Evolutionary conservation across 768 basidiomycete species (phyloP).

Genomic region (Mycena polygramma): DNA sequence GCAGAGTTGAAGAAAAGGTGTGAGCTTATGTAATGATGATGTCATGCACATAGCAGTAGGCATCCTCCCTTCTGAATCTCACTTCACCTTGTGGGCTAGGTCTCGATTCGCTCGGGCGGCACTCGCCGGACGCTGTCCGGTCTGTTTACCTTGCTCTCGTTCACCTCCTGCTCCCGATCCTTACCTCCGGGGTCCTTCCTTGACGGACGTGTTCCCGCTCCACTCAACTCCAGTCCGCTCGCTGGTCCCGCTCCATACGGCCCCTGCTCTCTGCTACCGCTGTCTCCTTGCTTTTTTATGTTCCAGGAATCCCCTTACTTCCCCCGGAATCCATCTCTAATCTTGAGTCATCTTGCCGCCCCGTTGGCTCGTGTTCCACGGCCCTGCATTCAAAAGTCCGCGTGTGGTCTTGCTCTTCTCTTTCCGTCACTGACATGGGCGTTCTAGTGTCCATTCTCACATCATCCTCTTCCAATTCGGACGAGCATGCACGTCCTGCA

Average conservation of each 20-base stretch:
- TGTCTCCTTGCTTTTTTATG: slow-evolving; percentile 33
- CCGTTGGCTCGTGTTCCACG: slow-evolving; percentile 36
- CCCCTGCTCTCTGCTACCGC: slow-evolving; percentile 14
- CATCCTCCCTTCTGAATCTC: too few species aligned
- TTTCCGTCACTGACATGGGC: slow-evolving; percentile 36
- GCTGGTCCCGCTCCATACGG: slow-evolving; percentile 17
- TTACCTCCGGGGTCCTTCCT: slow-evolving; percentile 3
- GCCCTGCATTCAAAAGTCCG: slow-evolving; percentile 30
- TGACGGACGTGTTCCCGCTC: slow-evolving; percentile 18
- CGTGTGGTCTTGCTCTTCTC: slow-evolving; percentile 8
- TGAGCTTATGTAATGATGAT: too few species aligned
- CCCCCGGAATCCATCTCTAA: slow-evolving; percentile 25
- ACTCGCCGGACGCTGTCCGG: not conserved
- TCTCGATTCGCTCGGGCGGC: not conserved
- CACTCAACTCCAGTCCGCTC: slow-evolving; percentile 8
- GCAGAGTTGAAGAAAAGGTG: too few species aligned
- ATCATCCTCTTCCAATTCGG: not conserved
- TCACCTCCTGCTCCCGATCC: not conserved
- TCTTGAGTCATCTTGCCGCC: slow-evolving; percentile 38
- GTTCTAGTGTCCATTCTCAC: slow-evolving; percentile 34
- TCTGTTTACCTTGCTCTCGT: not conserved
- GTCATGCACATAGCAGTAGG: too few species aligned
- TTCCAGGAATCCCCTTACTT: slow-evolving; percentile 4
- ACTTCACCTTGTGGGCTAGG: too few species aligned
- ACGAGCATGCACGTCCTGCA: slow-evolving; percentile 19